phyloP scores from a whole-genome alignment of 768 basidiomycete species.

The Tulasnella sp. region DNA sequence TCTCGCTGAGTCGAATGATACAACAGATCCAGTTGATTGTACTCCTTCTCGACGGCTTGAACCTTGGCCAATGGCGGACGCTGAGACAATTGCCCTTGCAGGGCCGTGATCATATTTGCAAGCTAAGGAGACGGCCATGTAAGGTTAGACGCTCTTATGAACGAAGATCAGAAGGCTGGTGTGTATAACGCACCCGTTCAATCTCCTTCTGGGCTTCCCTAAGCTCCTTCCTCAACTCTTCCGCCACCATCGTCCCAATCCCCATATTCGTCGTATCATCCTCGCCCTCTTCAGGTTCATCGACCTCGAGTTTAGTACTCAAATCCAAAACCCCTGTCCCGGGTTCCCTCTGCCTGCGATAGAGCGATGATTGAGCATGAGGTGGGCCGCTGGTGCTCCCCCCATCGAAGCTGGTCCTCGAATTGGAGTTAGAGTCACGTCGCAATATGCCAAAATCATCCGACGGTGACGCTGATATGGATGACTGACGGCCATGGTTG shows the following conservation, averaged over 20 bases:
- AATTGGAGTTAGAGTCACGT: neutral
- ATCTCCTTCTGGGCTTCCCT: slow-evolving; percentile 12
- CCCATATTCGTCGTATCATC: too few species aligned
- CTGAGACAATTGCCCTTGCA: slow-evolving; percentile 55
- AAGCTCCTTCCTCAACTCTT: neutral
- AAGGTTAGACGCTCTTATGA: too few species aligned
- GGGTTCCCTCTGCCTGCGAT: neutral
- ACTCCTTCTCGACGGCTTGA: slow-evolving; percentile 58
- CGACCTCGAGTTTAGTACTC: slow-evolving; percentile 9
- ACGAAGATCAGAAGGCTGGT: too few species aligned
- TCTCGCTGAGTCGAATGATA: slow-evolving; percentile 74
- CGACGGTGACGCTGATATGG: neutral
- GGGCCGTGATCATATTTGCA: slow-evolving; percentile 22
- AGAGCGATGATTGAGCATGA: neutral
- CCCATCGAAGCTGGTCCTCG: neutral
- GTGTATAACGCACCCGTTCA: slow-evolving; percentile 11
- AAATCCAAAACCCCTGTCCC: slow-evolving; percentile 1
- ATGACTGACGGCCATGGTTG: neutral
- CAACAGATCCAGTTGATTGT: slow-evolving; percentile 63
- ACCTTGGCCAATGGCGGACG: slow-evolving; percentile 60
- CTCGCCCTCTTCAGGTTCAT: slow-evolving; percentile 4
- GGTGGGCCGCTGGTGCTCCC: neutral
- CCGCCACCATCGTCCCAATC: neutral
- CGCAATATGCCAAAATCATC: neutral
- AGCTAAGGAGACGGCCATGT: neutral